Conservation (phyloP, 2,329 filamentous ascomycete genomes). For the Drechslera avenae region DNA sequence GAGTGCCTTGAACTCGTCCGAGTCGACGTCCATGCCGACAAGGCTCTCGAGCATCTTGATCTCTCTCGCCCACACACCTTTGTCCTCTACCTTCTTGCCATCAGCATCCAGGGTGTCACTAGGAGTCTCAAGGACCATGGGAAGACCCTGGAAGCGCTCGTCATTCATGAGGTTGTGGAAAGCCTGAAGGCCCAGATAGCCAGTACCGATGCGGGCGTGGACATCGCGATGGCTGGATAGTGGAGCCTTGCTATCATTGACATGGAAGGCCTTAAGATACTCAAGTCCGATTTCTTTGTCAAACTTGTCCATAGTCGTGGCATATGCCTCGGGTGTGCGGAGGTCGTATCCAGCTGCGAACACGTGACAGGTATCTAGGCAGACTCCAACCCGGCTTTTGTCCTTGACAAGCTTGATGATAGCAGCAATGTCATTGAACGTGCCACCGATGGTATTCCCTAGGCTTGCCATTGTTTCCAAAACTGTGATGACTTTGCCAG, state of each 20-base stretch:
- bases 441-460: slow-evolving; percentile 84
- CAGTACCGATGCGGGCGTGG: slow-evolving; percentile 95
- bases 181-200: slow-evolving; percentile 85
- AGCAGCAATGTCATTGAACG: slow-evolving; percentile 83
- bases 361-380: slow-evolving; percentile 94
- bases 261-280: slow-evolving; percentile 83
- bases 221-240: slow-evolving; percentile 81
- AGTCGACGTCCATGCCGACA: slow-evolving; percentile 79
- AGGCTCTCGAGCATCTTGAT: slow-evolving; percentile 92
- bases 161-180: slow-evolving; percentile 94
- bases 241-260: slow-evolving; percentile 96
- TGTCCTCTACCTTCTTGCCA: slow-evolving; percentile 73
- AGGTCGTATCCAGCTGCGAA: slow-evolving; percentile 95
- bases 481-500: slow-evolving; percentile 76
- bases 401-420: slow-evolving; percentile 81
- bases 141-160: slow-evolving; percentile 73
- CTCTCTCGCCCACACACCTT: slow-evolving; percentile 84
- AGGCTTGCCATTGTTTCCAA: slow-evolving; percentile 92
- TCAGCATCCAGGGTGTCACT: slow-evolving; percentile 72
- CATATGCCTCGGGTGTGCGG: slow-evolving; percentile 73
- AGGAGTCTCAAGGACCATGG: slow-evolving; percentile 96
- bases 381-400: slow-evolving; percentile 86
- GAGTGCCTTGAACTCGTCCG: slow-evolving; percentile 70
- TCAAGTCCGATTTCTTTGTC: slow-evolving; percentile 75
- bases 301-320: slow-evolving; percentile 74